phyloP scores from a whole-genome alignment of 108 stramenopile genomes.

The Mediolabrus comicus region DNA sequence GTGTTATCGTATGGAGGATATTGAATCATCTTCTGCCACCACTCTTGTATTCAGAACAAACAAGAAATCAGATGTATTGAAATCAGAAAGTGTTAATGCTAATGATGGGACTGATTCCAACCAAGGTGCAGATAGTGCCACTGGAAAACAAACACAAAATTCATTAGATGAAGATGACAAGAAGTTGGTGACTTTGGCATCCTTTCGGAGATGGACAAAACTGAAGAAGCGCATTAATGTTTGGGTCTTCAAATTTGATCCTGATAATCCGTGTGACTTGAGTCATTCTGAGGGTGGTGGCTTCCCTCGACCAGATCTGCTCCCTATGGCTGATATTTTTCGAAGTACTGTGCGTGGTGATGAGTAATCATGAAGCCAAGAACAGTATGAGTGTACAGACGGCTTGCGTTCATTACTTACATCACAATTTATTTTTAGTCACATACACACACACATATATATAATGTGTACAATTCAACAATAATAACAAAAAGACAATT shows the following conservation, averaged over 20 bases:
- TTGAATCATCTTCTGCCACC: conserved; percentile 14
- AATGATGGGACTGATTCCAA: too few species aligned
- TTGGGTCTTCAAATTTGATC: conserved; percentile 49
- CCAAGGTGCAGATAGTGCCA: neutral
- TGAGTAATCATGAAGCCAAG: neutral
- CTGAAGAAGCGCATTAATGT: conserved; percentile 45
- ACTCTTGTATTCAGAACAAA: conserved; percentile 14
- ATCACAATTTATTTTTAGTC: neutral
- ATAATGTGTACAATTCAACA: too few species aligned
- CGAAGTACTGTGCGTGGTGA: conserved; percentile 10
- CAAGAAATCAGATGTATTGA: neutral
- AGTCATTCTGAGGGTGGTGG: conserved; percentile 43
- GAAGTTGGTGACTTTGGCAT: conserved; percentile 32
- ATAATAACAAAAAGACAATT: too few species aligned
- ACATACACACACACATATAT: too few species aligned
- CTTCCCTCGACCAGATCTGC: conserved; percentile 50
- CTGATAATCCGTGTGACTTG: conserved; percentile 35
- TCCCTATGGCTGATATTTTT: conserved; percentile 52
- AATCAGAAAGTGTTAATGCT: too few species aligned
- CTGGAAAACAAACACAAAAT: too few species aligned
- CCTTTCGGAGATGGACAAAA: conserved; percentile 47
- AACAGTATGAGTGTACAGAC: too few species aligned
- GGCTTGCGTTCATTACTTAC: neutral
- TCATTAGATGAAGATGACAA: neutral
- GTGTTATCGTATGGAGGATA: conserved; percentile 41